Evolutionary conservation across 192 early-diverging fungal species (phyloP).

Genomic region (Rhizoclosmatium globosum): DNA sequence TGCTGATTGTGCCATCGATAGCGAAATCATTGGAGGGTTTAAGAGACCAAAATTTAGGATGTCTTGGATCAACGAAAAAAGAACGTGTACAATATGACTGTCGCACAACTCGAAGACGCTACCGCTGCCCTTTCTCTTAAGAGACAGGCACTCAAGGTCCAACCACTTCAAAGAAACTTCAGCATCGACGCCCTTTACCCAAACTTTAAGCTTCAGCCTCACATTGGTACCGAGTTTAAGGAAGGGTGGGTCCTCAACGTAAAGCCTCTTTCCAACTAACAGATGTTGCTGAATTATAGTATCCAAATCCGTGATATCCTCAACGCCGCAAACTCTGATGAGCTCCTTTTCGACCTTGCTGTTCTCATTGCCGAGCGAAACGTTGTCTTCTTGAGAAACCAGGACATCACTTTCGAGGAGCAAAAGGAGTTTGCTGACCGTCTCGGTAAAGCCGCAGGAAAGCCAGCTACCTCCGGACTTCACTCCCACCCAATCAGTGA

Average conservation of each 20-base stretch:
- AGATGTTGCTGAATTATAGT: constrained; percentile 38
- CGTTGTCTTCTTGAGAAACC: constrained; percentile 75
- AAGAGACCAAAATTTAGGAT: no score
- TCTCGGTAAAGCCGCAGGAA: constrained; percentile 24
- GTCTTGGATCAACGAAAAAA: not conserved
- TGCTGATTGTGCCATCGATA: no score
- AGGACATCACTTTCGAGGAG: constrained; percentile 66
- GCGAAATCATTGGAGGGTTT: no score
- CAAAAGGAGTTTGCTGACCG: constrained; percentile 56
- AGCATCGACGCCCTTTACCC: constrained; percentile 58
- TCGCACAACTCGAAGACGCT: not conserved
- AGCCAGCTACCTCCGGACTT: constrained; percentile 26
- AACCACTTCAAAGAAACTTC: constrained; percentile 34
- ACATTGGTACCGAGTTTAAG: constrained; percentile 73
- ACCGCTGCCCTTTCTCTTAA: not conserved
- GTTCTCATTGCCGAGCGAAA: constrained; percentile 71
- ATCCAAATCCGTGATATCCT: constrained; percentile 35
- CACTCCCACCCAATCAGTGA: constrained; percentile 31
- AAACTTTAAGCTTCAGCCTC: constrained; percentile 61
- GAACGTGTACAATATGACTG: not conserved
- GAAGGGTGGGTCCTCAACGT: constrained; percentile 37
- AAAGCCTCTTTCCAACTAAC: not conserved
- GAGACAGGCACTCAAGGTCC: constrained; percentile 14
- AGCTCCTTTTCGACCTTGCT: constrained; percentile 70
- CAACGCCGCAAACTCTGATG: constrained; percentile 58